phyloP scores from a whole-genome alignment of 1,284 basidiomycete species.

The Uromyces viciae-fabae region DNA sequence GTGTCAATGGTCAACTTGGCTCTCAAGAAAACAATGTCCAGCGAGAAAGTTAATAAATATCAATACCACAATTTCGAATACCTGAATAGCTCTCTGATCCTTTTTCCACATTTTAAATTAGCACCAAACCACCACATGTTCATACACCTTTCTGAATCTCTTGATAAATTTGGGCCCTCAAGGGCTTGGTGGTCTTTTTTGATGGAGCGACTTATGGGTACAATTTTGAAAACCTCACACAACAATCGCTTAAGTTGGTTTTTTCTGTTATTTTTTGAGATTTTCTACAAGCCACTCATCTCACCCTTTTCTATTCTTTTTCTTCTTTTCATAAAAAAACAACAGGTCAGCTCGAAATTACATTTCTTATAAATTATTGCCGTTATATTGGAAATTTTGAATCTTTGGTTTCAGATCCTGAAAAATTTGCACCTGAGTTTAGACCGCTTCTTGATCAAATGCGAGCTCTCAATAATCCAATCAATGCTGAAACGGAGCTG shows the following conservation, averaged over 20 bases:
- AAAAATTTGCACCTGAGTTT: not conserved
- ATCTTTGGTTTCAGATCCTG: not conserved
- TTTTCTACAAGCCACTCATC: not conserved
- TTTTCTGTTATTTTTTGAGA: not conserved
- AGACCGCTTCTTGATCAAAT: not conserved
- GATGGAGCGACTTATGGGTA: constrained; percentile 26
- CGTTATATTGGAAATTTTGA: not conserved
- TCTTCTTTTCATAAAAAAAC: not conserved
- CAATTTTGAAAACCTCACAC: constrained; percentile 1
- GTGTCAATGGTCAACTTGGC: constrained; percentile 25
- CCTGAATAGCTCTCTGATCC: constrained; percentile 8
- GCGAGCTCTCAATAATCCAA: not conserved
- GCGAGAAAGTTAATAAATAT: not conserved
- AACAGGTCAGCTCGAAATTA: not conserved
- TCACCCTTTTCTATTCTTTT: not conserved
- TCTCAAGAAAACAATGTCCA: constrained; percentile 2
- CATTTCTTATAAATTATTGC: not conserved
- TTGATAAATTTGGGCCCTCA: constrained; percentile 14
- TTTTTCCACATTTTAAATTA: not conserved
- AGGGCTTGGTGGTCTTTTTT: constrained; percentile 38
- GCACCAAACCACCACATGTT: constrained; percentile 39
- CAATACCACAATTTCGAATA: constrained; percentile 12
- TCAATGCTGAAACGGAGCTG: not conserved
- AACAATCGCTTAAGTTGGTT: constrained; percentile 19
- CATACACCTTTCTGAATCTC: constrained; percentile 17